Percentiles rank a stretch among this genome's conserved stretches.
These are phyloP conservation scores for Claviceps monticola DNA, from an alignment of 2,329 filamentous ascomycete species.

Conservation along the genomic window DNA sequence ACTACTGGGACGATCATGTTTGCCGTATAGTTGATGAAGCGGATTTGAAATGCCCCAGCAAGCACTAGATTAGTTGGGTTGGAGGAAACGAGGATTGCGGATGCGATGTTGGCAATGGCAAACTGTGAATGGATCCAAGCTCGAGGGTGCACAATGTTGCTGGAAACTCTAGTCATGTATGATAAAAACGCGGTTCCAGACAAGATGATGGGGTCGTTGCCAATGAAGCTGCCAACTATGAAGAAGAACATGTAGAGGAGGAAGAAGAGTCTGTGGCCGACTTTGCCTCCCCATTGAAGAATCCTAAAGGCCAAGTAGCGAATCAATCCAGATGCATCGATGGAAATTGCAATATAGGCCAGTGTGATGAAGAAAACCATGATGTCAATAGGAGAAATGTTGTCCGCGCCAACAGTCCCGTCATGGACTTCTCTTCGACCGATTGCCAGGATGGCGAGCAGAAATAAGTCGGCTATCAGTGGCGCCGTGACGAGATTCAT, in stretches of 20 bases:
- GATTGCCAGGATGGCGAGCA: conserved; percentile 56
- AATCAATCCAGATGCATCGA: conserved; percentile 62
- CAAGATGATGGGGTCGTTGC: conserved; percentile 63
- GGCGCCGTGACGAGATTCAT: conserved; percentile 61
- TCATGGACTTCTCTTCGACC: conserved; percentile 52
- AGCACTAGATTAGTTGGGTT: conserved; percentile 67
- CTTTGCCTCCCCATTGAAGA: conserved; percentile 49
- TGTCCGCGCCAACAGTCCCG: conserved; percentile 50
- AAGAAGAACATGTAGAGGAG: conserved; percentile 66
- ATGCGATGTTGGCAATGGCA: conserved; percentile 57
- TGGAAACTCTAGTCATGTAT: conserved; percentile 64
- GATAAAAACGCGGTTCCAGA: conserved; percentile 62
- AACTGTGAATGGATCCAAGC: conserved; percentile 66
- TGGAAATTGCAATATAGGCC: conserved; percentile 65
- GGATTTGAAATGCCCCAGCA: conserved; percentile 57
- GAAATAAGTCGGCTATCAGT: conserved; percentile 55
- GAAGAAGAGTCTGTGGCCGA: conserved; percentile 56
- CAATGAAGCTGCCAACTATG: conserved; percentile 50
- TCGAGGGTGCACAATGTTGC: conserved; percentile 55
- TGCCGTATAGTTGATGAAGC: conserved; percentile 60
- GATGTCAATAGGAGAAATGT: conserved; percentile 57
- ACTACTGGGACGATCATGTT: conserved; percentile 64
- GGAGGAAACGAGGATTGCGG: conserved; percentile 62
- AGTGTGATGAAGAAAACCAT: conserved; percentile 63
- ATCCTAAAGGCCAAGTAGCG: conserved; percentile 58